A percentile compares a stretch with the other conserved stretches of the same genome.
Evolutionary conservation across 2,329 filamentous ascomycete genomes (phyloP).

Genomic region (Harringtonia lauricola): DNA sequence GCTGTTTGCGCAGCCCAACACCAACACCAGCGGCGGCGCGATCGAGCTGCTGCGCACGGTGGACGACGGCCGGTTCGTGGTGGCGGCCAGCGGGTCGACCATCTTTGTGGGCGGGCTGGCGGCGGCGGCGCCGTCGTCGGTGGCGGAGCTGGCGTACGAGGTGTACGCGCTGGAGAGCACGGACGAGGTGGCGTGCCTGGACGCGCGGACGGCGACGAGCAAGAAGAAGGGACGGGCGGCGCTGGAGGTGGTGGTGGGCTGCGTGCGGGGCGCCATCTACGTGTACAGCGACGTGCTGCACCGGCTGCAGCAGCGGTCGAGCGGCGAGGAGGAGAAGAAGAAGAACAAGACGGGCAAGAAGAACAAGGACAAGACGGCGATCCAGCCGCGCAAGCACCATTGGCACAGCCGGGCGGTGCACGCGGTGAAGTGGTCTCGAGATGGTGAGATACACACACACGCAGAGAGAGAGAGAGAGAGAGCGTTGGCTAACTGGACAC

Average conservation of each 20-base stretch:
- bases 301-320: constrained; percentile 37
- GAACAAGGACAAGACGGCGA: constrained; percentile 14
- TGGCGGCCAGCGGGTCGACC: constrained; percentile 39
- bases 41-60: constrained; percentile 37
- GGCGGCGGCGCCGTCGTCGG: constrained; percentile 16
- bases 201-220: constrained; percentile 39
- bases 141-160: constrained; percentile 39
- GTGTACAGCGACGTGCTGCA: constrained; percentile 67
- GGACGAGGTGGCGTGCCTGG: constrained; percentile 56
- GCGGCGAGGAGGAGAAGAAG: constrained; percentile 24
- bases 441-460: constrained; percentile 57
- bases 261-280: constrained; percentile 64
- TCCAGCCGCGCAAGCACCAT: constrained; percentile 58
- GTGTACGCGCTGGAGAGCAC: constrained; percentile 48
- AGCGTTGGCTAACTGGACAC: not conserved
- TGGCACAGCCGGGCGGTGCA: constrained; percentile 85
- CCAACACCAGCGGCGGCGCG: constrained; percentile 4
- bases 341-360: not conserved
- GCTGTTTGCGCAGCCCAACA: constrained; percentile 7
- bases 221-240: constrained; percentile 15
- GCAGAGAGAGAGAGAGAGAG: not conserved
- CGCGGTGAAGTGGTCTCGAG: constrained; percentile 80
- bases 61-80: constrained; percentile 45
- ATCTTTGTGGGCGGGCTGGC: constrained; percentile 49
- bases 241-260: constrained; percentile 62